Evolutionary conservation across 129 eudicot species (phyloP).

Genomic region (Flaveria sonorensis): DNA sequence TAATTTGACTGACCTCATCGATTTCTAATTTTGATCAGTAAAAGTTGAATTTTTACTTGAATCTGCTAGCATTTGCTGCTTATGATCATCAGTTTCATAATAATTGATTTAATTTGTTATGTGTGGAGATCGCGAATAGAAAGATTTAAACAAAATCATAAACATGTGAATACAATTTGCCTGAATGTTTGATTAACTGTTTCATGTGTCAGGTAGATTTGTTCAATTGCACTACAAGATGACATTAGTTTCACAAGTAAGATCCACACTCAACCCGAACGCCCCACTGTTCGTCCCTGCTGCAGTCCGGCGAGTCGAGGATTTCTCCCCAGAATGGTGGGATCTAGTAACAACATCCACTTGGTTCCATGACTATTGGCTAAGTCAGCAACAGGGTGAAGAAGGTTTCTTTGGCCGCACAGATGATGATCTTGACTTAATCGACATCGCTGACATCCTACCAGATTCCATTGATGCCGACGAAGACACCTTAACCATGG

Average conservation of each 20-base stretch:
- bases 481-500: conserved; percentile 80
- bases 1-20: too few relatives aligned
- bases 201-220: conserved; percentile 11
- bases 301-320: conserved; percentile 80
- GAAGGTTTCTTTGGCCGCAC: conserved; percentile 52
- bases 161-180: not conserved
- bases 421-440: conserved; percentile 34
- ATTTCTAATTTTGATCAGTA: too few relatives aligned
- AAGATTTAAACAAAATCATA: not conserved
- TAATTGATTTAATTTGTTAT: conserved; percentile 7
- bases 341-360: conserved; percentile 76
- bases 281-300: conserved; percentile 93
- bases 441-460: conserved; percentile 55
- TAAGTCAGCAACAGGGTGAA: conserved; percentile 77
- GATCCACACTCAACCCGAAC: conserved; percentile 76
- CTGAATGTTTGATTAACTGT: not conserved
- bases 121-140: not conserved
- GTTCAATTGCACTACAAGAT: conserved; percentile 26
- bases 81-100: not conserved
- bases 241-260: conserved; percentile 69
- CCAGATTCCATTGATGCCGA: conserved; percentile 86
- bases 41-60: too few relatives aligned
- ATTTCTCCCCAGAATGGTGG: conserved; percentile 98
- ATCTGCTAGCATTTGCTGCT: too few relatives aligned
- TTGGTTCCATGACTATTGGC: conserved; percentile 94